phyloP scores from a whole-genome alignment of 495 filamentous ascomycete species.

The Trichoderma asperelloides region DNA sequence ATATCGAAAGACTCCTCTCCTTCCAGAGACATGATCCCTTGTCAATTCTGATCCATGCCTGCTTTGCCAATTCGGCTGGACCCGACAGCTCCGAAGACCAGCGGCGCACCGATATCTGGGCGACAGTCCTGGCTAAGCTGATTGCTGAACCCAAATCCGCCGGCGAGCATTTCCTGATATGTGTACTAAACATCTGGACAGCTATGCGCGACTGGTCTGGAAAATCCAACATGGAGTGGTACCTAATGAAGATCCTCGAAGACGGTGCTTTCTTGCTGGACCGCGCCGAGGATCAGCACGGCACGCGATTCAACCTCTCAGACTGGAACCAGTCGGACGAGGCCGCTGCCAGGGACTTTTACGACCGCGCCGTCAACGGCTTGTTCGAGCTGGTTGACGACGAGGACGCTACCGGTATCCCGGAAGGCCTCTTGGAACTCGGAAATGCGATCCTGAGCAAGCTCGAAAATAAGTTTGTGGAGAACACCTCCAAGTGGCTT shows the following conservation, averaged over 20 bases:
- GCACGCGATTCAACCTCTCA: conserved; percentile 56
- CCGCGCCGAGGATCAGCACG: conserved; percentile 57
- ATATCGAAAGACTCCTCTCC: conserved; percentile 62
- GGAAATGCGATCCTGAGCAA: conserved; percentile 73
- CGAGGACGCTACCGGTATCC: conserved; percentile 70
- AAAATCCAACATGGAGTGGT: conserved; percentile 80
- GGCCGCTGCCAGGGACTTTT: conserved; percentile 83
- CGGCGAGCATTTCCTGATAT: conserved; percentile 55
- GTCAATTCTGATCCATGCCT: conserved; percentile 75
- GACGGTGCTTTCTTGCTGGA: conserved; percentile 87
- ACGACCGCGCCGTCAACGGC: conserved; percentile 66
- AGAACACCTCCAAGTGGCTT: conserved; percentile 66
- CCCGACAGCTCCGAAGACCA: conserved; percentile 69
- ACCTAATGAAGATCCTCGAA: conserved; percentile 86
- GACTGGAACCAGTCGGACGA: conserved; percentile 57
- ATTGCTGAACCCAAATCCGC: conserved; percentile 44
- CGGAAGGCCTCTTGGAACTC: conserved; percentile 71
- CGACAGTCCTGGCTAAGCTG: conserved; percentile 74
- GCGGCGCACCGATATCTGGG: conserved; percentile 73
- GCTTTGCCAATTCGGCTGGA: conserved; percentile 77
- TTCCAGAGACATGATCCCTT: conserved; percentile 85
- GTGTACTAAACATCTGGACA: conserved; percentile 75
- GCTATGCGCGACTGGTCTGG: conserved; percentile 82
- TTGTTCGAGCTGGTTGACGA: conserved; percentile 84
- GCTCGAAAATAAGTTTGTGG: conserved; percentile 61